phyloP scores from a whole-genome alignment of 805 yeast genomes.

The Candida easanensis region DNA sequence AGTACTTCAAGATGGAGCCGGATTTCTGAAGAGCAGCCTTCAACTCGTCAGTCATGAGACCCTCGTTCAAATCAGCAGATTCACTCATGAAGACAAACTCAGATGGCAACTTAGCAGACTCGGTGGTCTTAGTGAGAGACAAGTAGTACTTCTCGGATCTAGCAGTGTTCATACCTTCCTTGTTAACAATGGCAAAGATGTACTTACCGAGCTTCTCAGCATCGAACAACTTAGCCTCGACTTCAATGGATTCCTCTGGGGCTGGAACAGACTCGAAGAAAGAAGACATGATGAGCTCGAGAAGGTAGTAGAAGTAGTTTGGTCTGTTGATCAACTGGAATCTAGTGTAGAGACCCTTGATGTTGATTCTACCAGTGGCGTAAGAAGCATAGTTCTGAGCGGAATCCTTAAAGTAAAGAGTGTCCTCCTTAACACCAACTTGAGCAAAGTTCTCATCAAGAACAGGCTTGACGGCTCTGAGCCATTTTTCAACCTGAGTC shows the following conservation, averaged over 20 bases:
- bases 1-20: conserved; percentile 50
- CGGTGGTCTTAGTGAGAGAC: conserved; percentile 80
- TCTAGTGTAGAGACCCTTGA: conserved; percentile 58
- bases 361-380: conserved; percentile 85
- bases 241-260: conserved; percentile 58
- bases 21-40: conserved; percentile 42
- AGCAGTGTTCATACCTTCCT: conserved; percentile 71
- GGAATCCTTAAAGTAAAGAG: conserved; percentile 57
- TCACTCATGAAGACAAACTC: conserved; percentile 89
- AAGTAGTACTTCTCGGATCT: conserved; percentile 79
- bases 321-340: conserved; percentile 76
- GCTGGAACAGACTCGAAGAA: conserved; percentile 53
- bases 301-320: conserved; percentile 62
- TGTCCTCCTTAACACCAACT: conserved; percentile 56
- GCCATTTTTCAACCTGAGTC: conserved; percentile 49
- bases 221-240: conserved; percentile 54
- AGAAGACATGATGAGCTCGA: conserved; percentile 61
- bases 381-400: conserved; percentile 59
- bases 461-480: conserved; percentile 47
- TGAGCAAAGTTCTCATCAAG: conserved; percentile 71
- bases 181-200: conserved; percentile 81
- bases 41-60: conserved; percentile 50
- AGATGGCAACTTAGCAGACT: conserved; percentile 64
- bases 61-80: conserved; percentile 73
- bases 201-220: conserved; percentile 45